These are phyloP conservation scores for Liquidambar formosana DNA, from an alignment of 164 flowering plant species.

Conservation along the genomic window DNA sequence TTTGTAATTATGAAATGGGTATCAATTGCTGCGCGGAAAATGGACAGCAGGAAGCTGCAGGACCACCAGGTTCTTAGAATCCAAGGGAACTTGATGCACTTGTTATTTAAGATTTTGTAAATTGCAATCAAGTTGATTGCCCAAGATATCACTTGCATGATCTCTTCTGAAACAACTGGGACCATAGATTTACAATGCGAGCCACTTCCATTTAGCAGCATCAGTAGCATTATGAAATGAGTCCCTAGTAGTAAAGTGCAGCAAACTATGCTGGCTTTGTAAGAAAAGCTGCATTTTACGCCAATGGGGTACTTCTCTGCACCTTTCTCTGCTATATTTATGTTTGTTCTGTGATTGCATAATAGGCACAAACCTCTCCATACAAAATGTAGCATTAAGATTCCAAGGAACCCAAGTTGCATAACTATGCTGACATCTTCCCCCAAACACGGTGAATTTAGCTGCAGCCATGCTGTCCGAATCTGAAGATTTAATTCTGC, in stretches of 20 bases:
- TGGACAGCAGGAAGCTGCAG: slow-evolving; percentile 56
- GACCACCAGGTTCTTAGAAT: slow-evolving; percentile 77
- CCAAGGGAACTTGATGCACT: slow-evolving; percentile 53
- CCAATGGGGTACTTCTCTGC: slow-evolving; percentile 20
- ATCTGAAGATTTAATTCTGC: slow-evolving; percentile 32
- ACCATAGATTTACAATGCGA: slow-evolving; percentile 34
- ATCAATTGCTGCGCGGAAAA: slow-evolving; percentile 33
- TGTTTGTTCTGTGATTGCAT: slow-evolving; percentile 27
- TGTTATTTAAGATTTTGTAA: slow-evolving; percentile 24
- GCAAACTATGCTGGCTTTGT: slow-evolving; percentile 46
- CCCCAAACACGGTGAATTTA: slow-evolving; percentile 54
- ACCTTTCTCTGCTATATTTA: slow-evolving; percentile 17
- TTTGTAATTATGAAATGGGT: slow-evolving; percentile 22
- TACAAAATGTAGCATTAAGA: slow-evolving; percentile 33
- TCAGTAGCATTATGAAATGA: slow-evolving; percentile 42
- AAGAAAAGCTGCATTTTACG: slow-evolving; percentile 31
- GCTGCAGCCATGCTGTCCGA: slow-evolving; percentile 23
- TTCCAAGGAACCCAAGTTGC: slow-evolving; percentile 54
- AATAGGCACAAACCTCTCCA: slow-evolving; percentile 11
- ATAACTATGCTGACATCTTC: slow-evolving; percentile 49
- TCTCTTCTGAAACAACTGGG: slow-evolving; percentile 35
- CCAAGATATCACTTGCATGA: slow-evolving; percentile 56
- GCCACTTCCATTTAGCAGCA: slow-evolving; percentile 31
- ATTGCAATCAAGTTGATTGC: slow-evolving; percentile 37
- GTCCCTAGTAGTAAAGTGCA: slow-evolving; percentile 36